Evolutionary conservation across 768 basidiomycete genomes (phyloP).

Genomic region (Boletus reticuloceps): DNA sequence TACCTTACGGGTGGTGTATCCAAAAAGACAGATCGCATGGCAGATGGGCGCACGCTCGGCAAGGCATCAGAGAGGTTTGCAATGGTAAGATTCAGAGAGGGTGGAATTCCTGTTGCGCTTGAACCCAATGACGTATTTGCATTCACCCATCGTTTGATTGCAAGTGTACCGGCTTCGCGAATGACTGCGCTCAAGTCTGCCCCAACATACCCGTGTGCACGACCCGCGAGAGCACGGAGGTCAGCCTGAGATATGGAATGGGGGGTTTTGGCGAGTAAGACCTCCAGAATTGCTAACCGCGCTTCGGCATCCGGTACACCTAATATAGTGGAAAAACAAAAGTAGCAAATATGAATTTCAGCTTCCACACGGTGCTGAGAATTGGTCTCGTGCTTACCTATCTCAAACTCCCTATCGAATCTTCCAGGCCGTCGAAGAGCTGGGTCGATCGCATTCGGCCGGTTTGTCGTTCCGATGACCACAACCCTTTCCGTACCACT

Average conservation of each 20-base stretch:
- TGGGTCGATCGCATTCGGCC: conserved; percentile 94
- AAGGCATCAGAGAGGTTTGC: conserved; percentile 71
- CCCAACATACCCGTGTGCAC: conserved; percentile 95
- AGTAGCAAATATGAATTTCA: not conserved
- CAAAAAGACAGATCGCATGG: conserved; percentile 90
- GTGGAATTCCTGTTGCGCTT: conserved; percentile 1
- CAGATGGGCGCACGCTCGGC: conserved; percentile 82
- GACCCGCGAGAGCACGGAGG: conserved; percentile 64
- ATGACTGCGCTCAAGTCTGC: conserved; percentile 92
- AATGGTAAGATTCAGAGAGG: conserved; percentile 44
- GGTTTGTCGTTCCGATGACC: conserved; percentile 94
- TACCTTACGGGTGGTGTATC: conserved; percentile 82
- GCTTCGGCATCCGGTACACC: conserved; percentile 89
- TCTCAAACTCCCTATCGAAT: conserved; percentile 95
- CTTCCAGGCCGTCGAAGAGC: conserved; percentile 86
- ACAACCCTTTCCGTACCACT: conserved; percentile 65
- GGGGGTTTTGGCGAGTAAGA: conserved; percentile 79
- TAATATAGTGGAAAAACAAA: conserved; percentile 28
- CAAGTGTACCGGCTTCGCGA: conserved; percentile 87
- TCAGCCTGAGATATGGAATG: conserved; percentile 61
- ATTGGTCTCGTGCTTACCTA: conserved; percentile 50
- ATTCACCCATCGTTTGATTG: conserved; percentile 81
- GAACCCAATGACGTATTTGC: conserved; percentile 8
- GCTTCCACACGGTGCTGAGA: not conserved
- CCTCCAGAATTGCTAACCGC: conserved; percentile 81